Base-by-base conservation (phyloP, 2,329 filamentous ascomycete genomes). In the Xylaria sp. region DNA sequence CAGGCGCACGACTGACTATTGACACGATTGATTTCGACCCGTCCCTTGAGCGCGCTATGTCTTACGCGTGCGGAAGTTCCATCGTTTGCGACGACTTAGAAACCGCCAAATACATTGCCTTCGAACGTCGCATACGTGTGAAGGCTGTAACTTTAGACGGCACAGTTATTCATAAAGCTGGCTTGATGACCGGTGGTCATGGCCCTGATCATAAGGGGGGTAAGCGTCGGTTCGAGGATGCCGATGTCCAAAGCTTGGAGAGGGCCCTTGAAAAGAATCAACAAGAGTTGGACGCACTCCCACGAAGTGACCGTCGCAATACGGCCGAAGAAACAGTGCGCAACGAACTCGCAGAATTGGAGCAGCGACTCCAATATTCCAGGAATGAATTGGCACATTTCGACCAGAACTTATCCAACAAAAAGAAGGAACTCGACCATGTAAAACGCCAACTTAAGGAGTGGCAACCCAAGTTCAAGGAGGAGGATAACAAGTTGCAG, bases 21-120 rank as follows among this genome's bases (percentile, higher is more conserved):
- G 96, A 99, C 79, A 97, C 94, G 0, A 95, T 99, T 75, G 94
- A 97, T 77, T 99, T 96, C 77, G 96, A 98, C 75, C 87, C 91
- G 2, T 89, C 91, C 1, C 88, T 97, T 59, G 94, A 98, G 78
- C 91, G 96, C 73, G 97, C 94, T 41, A 97, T 99, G 84, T 93
- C 91, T 25, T 98, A 97, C 79, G 95, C 94, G 32, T 99, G 96
- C 76, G 95, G 95, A 41, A 97, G 94, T 81, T 94, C 94, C 4
- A 93, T 99, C 72, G 94, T 99, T 5, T 98, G 95, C 77, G 96
- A 99, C 80, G 92, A 89, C 64, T 85, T 98, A 44, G 88, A 91
- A 3, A 90, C 96, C 63, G 96, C 96, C 34, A 97, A 97, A 79
- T 88, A 95, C 67, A 90, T 99, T 55, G 94, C 94, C 78, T 98